phyloP scores from a whole-genome alignment of 2,329 filamentous ascomycete species.

The Neofusicoccum sp. region DNA sequence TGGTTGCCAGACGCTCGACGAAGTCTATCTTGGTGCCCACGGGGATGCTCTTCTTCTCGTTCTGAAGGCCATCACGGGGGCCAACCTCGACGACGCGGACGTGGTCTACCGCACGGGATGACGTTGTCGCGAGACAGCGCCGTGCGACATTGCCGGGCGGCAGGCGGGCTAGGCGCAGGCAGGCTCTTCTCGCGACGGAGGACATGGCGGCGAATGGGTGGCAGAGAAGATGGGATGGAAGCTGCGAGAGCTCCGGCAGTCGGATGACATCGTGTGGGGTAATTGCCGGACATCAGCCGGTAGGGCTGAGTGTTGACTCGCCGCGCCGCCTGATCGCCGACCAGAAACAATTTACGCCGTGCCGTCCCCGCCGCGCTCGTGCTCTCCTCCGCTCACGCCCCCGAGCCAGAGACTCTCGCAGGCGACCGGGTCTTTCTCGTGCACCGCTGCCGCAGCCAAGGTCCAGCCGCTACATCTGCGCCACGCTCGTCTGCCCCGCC shows the following conservation, averaged over 20 bases:
- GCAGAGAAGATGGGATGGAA: not conserved
- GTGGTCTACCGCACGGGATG: constrained; percentile 23
- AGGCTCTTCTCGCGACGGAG: not conserved
- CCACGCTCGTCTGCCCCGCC: not conserved
- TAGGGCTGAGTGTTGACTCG: constrained; percentile 18
- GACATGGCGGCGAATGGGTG: not conserved
- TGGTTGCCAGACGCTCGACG: constrained; percentile 65
- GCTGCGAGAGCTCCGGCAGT: constrained; percentile 6
- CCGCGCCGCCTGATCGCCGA: constrained; percentile 5
- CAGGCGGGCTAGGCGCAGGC: not conserved
- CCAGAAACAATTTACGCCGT: not conserved
- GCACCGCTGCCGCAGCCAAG: no score
- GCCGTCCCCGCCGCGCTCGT: not conserved
- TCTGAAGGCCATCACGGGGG: constrained; percentile 82
- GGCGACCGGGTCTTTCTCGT: no score
- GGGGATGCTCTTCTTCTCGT: constrained; percentile 71
- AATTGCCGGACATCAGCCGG: constrained; percentile 12
- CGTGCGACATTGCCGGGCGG: not conserved
- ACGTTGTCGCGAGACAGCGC: constrained; percentile 4
- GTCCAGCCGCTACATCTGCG: no score
- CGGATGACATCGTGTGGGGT: constrained; percentile 19
- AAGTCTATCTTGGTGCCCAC: constrained; percentile 73
- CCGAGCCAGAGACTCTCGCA: no score
- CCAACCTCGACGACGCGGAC: constrained; percentile 76
- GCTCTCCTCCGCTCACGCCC: not conserved